Percentiles rank a stretch among this genome's conserved stretches.
Evolutionary conservation across 2,329 filamentous ascomycete species (phyloP).

Genomic region (Aspergillus neotritici): DNA sequence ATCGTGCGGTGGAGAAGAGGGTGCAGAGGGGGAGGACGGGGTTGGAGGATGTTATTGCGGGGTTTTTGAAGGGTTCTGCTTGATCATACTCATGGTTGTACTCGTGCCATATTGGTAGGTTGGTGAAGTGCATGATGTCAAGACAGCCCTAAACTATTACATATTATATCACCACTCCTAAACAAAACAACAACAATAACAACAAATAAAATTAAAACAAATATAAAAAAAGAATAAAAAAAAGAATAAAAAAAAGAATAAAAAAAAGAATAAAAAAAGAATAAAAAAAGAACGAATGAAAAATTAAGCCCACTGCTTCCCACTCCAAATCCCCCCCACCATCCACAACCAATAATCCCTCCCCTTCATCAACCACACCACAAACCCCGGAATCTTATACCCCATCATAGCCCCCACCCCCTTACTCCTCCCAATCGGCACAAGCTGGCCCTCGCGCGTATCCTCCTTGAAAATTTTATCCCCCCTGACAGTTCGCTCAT

Average conservation of each 20-base stretch:
- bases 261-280: too few species aligned
- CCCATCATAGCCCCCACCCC: conserved; percentile 45
- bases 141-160: background rate
- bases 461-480: conserved; percentile 41
- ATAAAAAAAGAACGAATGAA: too few species aligned
- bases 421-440: conserved; percentile 43
- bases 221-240: too few species aligned
- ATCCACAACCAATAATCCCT: conserved; percentile 51
- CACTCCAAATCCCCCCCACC: conserved; percentile 45
- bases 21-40: conserved; percentile 2
- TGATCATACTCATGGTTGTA: background rate
- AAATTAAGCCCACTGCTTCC: conserved; percentile 42
- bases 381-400: conserved; percentile 39
- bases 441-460: conserved; percentile 42
- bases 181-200: too few species aligned
- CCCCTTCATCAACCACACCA: conserved; percentile 49
- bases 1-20: background rate
- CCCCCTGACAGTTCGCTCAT: conserved; percentile 12
- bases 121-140: background rate
- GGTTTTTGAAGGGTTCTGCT: background rate
- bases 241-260: too few species aligned
- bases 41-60: conserved; percentile 1
- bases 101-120: background rate
- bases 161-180: too few species aligned
- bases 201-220: too few species aligned